These are phyloP conservation scores for Tolypocladium tropicale DNA, from an alignment of 2,329 filamentous ascomycete genomes.

Conservation along the genomic window DNA sequence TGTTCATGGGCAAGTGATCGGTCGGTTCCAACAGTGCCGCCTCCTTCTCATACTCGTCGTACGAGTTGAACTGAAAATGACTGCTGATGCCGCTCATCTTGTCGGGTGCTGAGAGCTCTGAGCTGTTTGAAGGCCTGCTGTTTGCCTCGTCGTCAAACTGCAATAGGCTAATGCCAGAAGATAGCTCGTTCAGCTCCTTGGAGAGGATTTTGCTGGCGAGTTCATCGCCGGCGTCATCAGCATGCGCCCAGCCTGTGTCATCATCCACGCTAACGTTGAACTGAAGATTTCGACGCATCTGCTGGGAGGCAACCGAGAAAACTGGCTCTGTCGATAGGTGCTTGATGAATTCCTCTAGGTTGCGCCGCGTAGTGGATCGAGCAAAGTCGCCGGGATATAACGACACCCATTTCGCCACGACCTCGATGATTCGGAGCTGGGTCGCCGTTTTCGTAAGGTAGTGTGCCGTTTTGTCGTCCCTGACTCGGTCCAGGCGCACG, in stretches of 20 bases:
- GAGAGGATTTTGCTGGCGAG: conserved; percentile 22
- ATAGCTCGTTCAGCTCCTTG: conserved; percentile 28
- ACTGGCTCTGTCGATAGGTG: conserved; percentile 68
- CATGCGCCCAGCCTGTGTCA: conserved; percentile 84
- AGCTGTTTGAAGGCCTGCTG: conserved; percentile 34
- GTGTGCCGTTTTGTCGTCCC: conserved; percentile 54
- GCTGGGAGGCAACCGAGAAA: conserved; percentile 74
- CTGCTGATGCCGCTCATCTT: conserved; percentile 27
- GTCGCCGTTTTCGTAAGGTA: conserved; percentile 69
- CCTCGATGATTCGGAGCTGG: conserved; percentile 74
- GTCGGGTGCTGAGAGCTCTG: conserved; percentile 30
- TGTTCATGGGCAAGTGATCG: conserved; percentile 61
- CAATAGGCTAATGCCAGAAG: conserved; percentile 34
- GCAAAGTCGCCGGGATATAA: conserved; percentile 92
- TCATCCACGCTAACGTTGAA: conserved; percentile 70
- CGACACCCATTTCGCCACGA: conserved; percentile 81
- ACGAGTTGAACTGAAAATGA: conserved; percentile 50
- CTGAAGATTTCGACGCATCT: conserved; percentile 73
- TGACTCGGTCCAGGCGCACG: conserved; percentile 60
- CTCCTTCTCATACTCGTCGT: conserved; percentile 73
- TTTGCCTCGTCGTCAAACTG: conserved; percentile 37
- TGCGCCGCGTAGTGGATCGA: conserved; percentile 59
- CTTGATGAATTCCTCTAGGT: conserved; percentile 64
- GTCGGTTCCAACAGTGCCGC: conserved; percentile 62
- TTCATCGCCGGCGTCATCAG: conserved; percentile 45